phyloP scores from a whole-genome alignment of 495 filamentous ascomycete species.

The Aspergillus incahuasiensis region DNA sequence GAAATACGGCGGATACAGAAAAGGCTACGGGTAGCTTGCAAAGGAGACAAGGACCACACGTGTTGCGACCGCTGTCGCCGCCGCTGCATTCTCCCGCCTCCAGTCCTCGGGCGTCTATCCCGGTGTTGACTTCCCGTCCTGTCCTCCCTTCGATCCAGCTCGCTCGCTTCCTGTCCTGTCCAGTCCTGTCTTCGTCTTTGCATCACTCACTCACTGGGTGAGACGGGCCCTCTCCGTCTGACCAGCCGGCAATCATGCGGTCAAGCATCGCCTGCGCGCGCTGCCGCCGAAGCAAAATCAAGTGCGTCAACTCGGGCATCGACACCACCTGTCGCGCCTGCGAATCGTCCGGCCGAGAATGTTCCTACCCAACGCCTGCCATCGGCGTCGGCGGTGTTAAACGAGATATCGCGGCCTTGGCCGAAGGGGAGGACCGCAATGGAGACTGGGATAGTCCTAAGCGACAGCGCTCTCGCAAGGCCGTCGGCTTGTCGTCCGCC shows the following conservation, averaged over 20 bases:
- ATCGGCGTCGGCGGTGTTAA: slow-evolving; percentile 53
- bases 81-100: slow-evolving; percentile 17
- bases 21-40: slow-evolving; percentile 10
- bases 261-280: slow-evolving; percentile 76
- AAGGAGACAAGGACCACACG: slow-evolving; percentile 10
- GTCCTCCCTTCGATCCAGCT: not conserved
- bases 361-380: slow-evolving; percentile 65
- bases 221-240: slow-evolving; percentile 22
- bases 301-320: slow-evolving; percentile 75
- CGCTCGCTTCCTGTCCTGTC: slow-evolving; percentile 6
- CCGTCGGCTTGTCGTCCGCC: slow-evolving; percentile 31
- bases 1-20: slow-evolving; percentile 20
- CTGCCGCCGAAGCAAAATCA: slow-evolving; percentile 79
- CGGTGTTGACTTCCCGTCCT: slow-evolving; percentile 3
- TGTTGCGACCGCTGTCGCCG: slow-evolving; percentile 15
- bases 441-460: slow-evolving; percentile 57
- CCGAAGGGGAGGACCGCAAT: slow-evolving; percentile 52
- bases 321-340: slow-evolving; percentile 74
- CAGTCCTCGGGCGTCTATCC: not conserved
- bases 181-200: not conserved
- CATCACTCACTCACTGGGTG: not conserved
- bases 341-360: slow-evolving; percentile 69
- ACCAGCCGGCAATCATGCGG: slow-evolving; percentile 46
- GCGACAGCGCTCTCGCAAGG: slow-evolving; percentile 51
- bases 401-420: slow-evolving; percentile 48